Base-by-base conservation (phyloP, 148 eudicot genomes). In the Nepenthes mirabilis region DNA sequence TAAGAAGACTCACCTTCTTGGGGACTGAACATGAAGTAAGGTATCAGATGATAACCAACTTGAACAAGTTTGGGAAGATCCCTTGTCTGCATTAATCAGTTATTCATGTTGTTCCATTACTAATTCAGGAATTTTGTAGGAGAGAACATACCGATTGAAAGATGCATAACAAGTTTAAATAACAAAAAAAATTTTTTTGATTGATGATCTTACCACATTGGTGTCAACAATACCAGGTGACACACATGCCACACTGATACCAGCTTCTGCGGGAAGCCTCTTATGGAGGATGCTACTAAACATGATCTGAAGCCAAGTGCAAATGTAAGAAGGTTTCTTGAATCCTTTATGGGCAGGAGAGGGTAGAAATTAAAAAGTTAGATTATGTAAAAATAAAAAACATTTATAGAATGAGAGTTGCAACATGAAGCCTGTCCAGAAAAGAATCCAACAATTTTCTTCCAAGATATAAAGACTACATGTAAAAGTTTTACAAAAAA, bases 181-280 rank as follows among this genome's bases (percentile, higher is more conserved):
- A 58, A 11, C 61, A 58, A 2, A 36, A 55, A 33, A 23, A 23
- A 23, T 0, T 0, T 23, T 23, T 23, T 45, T 52, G 61, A 66
- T 83, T 35, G 40, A 69, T 58, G 37, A 50, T 67, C 95, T 75
- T 82, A 93, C 98, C 75, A 93, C 96, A 73, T 88, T 80, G 45
- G 98, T 93, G 11, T 88, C 90, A 57, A 93, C 98, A 63, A 93
- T 86, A 70, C 98, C 98, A 75, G 98, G 98, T 36, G 96, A 83
- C 47, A 79, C 88, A 75, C 98, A 88, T 34, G 82, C 67, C 62
- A 93, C 87, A 47, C 74, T 82, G 62, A 93, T 72, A 59, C 98
- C 96, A 67, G 95, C 73, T 75, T 93, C 96, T 47, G 87, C 80
- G 55, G 98, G 98, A 69, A 93, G 57, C 72, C 78, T 71, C 65